Percentiles rank a stretch among this genome's conserved stretches.
phyloP scores from a whole-genome alignment of 2,329 filamentous ascomycete species.

The Sclerotinia minor region DNA sequence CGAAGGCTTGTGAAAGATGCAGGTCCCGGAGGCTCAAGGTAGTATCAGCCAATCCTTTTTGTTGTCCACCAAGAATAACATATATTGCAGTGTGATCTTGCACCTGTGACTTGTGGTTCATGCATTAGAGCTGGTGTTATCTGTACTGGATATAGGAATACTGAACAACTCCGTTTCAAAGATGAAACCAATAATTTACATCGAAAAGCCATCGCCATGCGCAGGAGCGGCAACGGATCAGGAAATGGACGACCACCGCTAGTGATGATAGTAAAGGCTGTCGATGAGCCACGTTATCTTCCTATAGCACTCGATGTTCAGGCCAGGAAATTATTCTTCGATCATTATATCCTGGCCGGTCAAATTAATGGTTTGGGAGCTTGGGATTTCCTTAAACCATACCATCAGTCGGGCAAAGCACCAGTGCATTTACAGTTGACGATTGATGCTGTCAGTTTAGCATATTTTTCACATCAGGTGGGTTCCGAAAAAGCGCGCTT shows the following conservation, averaged over 20 bases:
- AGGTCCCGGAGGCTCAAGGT: conserved; percentile 30
- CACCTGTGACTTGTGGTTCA: conserved; percentile 22
- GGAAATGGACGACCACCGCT: too few species aligned
- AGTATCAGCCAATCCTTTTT: background rate
- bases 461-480: conserved; percentile 26
- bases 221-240: background rate
- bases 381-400: conserved; percentile 22
- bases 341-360: conserved; percentile 21
- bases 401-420: conserved; percentile 4
- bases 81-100: conserved; percentile 30
- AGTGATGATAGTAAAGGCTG: background rate
- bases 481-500: conserved; percentile 4
- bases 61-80: background rate
- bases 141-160: conserved; percentile 27
- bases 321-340: conserved; percentile 25
- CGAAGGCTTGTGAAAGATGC: conserved; percentile 31
- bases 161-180: conserved; percentile 24
- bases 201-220: conserved; percentile 6
- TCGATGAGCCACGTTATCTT: conserved; percentile 8
- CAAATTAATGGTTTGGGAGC: background rate
- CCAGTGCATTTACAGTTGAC: conserved; percentile 15
- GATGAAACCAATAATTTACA: conserved; percentile 23
- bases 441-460: conserved; percentile 27
- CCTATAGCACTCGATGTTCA: conserved; percentile 24
- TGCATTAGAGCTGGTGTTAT: conserved; percentile 24